These are phyloP conservation scores for Rhizoclosmatium sp. DNA, from an alignment of 192 early-diverging fungal genomes.

Conservation along the genomic window DNA sequence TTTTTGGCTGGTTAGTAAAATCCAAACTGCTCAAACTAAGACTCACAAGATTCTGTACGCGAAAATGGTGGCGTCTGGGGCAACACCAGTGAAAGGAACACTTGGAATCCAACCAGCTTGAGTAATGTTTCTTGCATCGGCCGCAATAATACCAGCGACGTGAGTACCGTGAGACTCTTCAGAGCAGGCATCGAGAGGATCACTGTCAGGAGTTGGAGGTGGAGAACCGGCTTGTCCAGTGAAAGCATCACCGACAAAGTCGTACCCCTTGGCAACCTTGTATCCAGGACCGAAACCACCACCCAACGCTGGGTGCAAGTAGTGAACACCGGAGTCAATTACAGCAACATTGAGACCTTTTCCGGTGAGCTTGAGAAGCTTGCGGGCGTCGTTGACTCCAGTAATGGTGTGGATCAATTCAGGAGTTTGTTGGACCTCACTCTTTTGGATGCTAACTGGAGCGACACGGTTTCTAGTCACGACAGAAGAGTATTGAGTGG, in stretches of 20 bases:
- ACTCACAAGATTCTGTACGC: conserved; percentile 71
- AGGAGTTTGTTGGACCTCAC: background rate
- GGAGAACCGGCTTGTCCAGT: background rate
- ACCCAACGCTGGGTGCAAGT: conserved; percentile 61
- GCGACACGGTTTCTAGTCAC: background rate
- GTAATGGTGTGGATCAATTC: conserved; percentile 6
- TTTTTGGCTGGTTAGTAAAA: background rate
- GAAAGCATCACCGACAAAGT: conserved; percentile 57
- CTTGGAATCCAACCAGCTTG: conserved; percentile 1
- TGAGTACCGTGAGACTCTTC: conserved; percentile 58
- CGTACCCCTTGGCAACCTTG: conserved; percentile 49
- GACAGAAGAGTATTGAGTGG: background rate
- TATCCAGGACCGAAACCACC: conserved; percentile 50
- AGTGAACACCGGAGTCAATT: conserved; percentile 62
- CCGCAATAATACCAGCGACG: conserved; percentile 58
- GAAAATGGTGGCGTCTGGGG: conserved; percentile 80
- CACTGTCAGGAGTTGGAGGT: conserved; percentile 42
- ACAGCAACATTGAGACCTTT: conserved; percentile 61
- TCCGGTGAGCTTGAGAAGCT: conserved; percentile 46
- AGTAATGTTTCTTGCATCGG: conserved; percentile 37
- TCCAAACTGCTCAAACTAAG: background rate
- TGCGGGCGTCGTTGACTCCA: conserved; percentile 45
- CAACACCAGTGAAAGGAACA: conserved; percentile 68
- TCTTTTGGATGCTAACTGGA: background rate
- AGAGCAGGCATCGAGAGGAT: conserved; percentile 58